Evolutionary conservation across 768 basidiomycete species (phyloP).

Genomic region (Trichaptum fuscoviolaceum): DNA sequence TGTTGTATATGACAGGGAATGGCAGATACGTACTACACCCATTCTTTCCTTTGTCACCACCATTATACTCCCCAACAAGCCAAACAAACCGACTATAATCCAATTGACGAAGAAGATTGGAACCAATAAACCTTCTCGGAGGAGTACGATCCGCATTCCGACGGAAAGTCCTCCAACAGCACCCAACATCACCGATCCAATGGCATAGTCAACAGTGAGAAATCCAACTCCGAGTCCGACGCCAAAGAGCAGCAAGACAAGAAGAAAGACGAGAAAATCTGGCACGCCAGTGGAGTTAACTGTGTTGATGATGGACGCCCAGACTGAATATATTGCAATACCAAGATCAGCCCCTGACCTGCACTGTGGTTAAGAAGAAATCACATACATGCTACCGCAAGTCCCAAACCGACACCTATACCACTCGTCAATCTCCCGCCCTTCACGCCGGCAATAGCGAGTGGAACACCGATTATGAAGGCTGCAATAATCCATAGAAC

Average conservation of each 20-base stretch:
- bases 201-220: slow-evolving; percentile 44
- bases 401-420: slow-evolving; percentile 46
- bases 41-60: slow-evolving; percentile 41
- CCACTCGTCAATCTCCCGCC: slow-evolving; percentile 54
- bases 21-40: slow-evolving; percentile 42
- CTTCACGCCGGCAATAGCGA: slow-evolving; percentile 52
- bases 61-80: slow-evolving; percentile 33
- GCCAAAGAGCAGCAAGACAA: slow-evolving; percentile 45
- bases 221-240: slow-evolving; percentile 48
- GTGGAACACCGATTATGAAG: slow-evolving; percentile 45
- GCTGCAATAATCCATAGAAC: slow-evolving; percentile 55
- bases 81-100: slow-evolving; percentile 45
- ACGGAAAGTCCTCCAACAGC: slow-evolving; percentile 53
- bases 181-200: slow-evolving; percentile 42
- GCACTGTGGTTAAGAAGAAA: not conserved
- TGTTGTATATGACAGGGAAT: slow-evolving; percentile 24
- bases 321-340: slow-evolving; percentile 45
- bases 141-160: slow-evolving; percentile 47
- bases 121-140: slow-evolving; percentile 47
- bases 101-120: slow-evolving; percentile 44
- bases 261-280: slow-evolving; percentile 45
- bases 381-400: slow-evolving; percentile 38
- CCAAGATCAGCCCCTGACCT: not conserved
- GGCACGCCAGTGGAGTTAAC: slow-evolving; percentile 41
- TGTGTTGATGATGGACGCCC: slow-evolving; percentile 60